Percentiles rank a stretch among this genome's conserved stretches.
phyloP scores from a whole-genome alignment of 2,329 filamentous ascomycete genomes.

The Magnaporthiopsis rhizophila region DNA sequence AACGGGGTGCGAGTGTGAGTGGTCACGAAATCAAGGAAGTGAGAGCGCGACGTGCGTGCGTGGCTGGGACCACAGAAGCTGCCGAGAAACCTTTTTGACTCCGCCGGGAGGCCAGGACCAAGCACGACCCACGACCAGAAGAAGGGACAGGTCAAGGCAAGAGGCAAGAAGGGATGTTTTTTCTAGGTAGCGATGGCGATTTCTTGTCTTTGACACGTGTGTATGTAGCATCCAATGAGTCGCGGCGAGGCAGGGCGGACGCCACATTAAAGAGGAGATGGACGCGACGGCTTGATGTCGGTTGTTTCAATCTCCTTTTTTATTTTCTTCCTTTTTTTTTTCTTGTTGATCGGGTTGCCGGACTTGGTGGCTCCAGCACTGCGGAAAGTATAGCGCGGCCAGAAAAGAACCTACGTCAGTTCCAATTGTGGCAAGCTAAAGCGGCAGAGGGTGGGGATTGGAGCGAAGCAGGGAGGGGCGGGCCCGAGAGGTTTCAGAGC shows the following conservation, averaged over 20 bases:
- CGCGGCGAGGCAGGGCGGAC: neutral
- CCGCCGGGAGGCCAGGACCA: neutral
- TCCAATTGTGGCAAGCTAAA: neutral
- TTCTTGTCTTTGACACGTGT: neutral
- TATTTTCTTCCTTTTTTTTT: constrained; percentile 1
- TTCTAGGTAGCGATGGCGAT: neutral
- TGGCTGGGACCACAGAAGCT: constrained; percentile 8
- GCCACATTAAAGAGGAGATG: neutral
- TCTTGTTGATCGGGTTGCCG: neutral
- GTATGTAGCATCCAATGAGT: neutral
- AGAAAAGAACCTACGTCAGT: neutral
- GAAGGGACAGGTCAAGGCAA: neutral
- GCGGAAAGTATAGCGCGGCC: neutral
- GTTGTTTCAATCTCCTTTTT: neutral
- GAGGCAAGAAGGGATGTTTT: neutral
- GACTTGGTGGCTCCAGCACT: neutral
- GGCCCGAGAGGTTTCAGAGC: constrained; percentile 2
- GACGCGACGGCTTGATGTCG: neutral
- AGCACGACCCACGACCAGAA: neutral
- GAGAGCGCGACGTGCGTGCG: constrained; percentile 7
- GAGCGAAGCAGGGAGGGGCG: neutral
- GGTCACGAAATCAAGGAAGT: constrained; percentile 6
- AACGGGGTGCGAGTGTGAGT: neutral
- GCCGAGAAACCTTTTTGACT: constrained; percentile 4
- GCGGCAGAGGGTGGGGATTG: neutral